These are phyloP conservation scores for Fusarium newnesense DNA, from an alignment of 2,329 filamentous ascomycete genomes.

Conservation along the genomic window DNA sequence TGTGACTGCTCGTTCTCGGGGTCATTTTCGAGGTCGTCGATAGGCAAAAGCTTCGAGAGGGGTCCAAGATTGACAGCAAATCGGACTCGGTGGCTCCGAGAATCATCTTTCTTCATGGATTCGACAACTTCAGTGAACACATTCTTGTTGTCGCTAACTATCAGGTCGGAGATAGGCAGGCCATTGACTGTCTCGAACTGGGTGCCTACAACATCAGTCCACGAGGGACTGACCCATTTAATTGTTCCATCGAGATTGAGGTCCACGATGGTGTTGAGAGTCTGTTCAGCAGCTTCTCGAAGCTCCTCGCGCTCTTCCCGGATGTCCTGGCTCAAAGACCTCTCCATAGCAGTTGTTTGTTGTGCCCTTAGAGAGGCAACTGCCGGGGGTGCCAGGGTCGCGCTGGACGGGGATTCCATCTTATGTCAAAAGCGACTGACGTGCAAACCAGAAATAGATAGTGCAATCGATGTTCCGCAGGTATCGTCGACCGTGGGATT, in stretches of 20 bases:
- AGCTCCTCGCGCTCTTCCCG: slow-evolving; percentile 93
- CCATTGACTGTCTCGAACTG: slow-evolving; percentile 77
- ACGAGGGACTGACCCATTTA: slow-evolving; percentile 96
- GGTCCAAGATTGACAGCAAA: slow-evolving; percentile 79
- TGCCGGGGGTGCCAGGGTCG: slow-evolving; percentile 61
- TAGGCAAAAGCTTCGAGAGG: slow-evolving; percentile 69
- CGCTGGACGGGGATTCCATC: slow-evolving; percentile 54
- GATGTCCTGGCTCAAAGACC: slow-evolving; percentile 86
- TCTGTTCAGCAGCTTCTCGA: slow-evolving; percentile 95
- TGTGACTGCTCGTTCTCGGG: slow-evolving; percentile 52
- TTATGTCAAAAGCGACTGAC: slow-evolving; percentile 14
- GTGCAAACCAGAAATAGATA: slow-evolving; percentile 6
- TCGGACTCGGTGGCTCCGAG: slow-evolving; percentile 88
- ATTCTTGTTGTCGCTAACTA: slow-evolving; percentile 80
- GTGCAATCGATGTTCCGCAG: slow-evolving; percentile 29
- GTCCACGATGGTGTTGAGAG: slow-evolving; percentile 95
- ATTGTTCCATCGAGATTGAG: slow-evolving; percentile 89
- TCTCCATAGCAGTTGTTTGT: slow-evolving; percentile 64
- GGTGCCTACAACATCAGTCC: slow-evolving; percentile 92
- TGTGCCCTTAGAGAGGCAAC: slow-evolving; percentile 63
- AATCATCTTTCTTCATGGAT: slow-evolving; percentile 91
- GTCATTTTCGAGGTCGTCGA: slow-evolving; percentile 54
- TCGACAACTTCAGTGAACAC: slow-evolving; percentile 87
- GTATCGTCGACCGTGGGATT: slow-evolving; percentile 26
- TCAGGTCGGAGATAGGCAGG: slow-evolving; percentile 80